Base-by-base conservation (phyloP, 75 land plant genomes). In the Sequoiadendron giganteum region DNA sequence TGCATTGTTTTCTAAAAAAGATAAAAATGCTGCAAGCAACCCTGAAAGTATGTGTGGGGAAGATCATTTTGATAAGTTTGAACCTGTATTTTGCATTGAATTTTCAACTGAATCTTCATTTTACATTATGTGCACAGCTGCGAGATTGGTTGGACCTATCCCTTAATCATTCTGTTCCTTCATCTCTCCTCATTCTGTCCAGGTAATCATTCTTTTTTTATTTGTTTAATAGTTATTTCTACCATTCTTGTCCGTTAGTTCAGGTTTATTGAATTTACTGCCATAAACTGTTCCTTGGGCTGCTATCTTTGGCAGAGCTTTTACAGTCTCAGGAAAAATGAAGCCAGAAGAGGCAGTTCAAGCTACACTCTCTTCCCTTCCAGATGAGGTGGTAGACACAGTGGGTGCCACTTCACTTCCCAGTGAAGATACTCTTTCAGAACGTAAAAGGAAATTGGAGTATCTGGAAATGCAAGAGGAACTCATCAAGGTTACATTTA, bases 61-160 rank as follows among this genome's bases (percentile, higher is more conserved):
- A 80, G 14, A 80, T 48, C 39, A 80, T 38, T 40, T 18, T 42
- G 42, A 36, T 40, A 80, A 80, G 28, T 40, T 42, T 80, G 9
- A 80, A 36, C 2, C 1, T 42, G 83, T 80, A 80, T 40, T 80
- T 39, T 38, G 28, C 83, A 42, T 80, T 42, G 2, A 40, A 39
- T 80, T 80, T 80, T 39, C 21, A 80, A 42, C 43, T 80, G 25
- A 42, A 38, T 80, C 42, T 80, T 19, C 25, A 21, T 80, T 40
- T 80, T 80, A 80, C 43, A 39, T 79, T 55, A 48, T 82, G 70
- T 84, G 3, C 88, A 90, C 93, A 96, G 96, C 93, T 96, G n/a
- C 90, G 92, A n/a, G 96, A 97, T 88, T 97, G 99, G 99, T 87
- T 97, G 88, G 99, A 97, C 85, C 89, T 97, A 88, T 97, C 99